Conservation (phyloP, 805 yeast genomes). For the Metschnikowia baotianmanensis region DNA sequence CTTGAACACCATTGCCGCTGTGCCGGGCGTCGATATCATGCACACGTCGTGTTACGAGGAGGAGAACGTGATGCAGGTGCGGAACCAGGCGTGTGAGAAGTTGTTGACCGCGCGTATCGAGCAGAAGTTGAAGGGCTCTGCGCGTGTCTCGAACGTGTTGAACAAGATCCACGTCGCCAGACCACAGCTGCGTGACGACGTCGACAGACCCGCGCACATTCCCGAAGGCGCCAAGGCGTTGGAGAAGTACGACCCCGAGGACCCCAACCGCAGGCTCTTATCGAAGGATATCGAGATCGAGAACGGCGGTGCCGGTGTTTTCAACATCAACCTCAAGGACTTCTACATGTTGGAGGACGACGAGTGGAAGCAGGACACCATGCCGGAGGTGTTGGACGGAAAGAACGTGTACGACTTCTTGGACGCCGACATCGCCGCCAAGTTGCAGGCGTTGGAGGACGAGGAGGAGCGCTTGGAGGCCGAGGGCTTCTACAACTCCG, state of each 20-base stretch:
- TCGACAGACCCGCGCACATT: constrained; percentile 72
- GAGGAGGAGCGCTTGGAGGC: constrained; percentile 93
- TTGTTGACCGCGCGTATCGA: constrained; percentile 93
- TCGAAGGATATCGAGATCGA: constrained; percentile 89
- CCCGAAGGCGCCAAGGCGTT: constrained; percentile 69
- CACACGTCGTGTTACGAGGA: constrained; percentile 91
- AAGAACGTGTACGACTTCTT: constrained; percentile 95
- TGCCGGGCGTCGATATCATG: constrained; percentile 88
- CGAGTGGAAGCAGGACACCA: constrained; percentile 94
- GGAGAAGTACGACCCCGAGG: constrained; percentile 71
- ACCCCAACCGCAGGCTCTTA: constrained; percentile 76
- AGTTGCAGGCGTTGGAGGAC: constrained; percentile 91
- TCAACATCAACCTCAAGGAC: constrained; percentile 88
- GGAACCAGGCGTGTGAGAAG: constrained; percentile 97
- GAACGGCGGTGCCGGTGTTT: constrained; percentile 99
- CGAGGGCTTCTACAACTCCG: constrained; percentile 95
- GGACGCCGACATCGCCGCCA: constrained; percentile 92
- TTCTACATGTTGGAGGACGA: constrained; percentile 90
- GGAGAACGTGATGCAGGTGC: constrained; percentile 91
- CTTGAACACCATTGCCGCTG: constrained; percentile 59
- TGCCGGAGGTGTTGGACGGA: constrained; percentile 97
- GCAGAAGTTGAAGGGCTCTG: constrained; percentile 90
- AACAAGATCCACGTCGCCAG: constrained; percentile 94
- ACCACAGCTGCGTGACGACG: constrained; percentile 86
- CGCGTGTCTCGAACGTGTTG: constrained; percentile 82